phyloP scores from a whole-genome alignment of 345 rosid species.

The Eutrema japonicum region DNA sequence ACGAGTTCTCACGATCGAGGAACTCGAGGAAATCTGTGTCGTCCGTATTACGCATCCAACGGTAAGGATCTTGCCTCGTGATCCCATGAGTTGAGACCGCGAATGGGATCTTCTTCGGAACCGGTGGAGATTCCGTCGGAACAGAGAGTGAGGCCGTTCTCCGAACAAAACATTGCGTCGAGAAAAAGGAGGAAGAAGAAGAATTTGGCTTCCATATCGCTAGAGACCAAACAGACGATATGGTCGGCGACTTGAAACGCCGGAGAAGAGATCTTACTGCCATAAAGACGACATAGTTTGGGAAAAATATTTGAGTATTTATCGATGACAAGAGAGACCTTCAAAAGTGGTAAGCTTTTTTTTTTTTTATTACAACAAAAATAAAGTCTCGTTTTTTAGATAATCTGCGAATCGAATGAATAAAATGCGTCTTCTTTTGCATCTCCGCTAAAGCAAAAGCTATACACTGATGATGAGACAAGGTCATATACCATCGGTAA shows the following conservation, averaged over 20 bases:
- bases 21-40: conserved; percentile 59
- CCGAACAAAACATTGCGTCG: conserved; percentile 47
- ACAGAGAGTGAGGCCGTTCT: conserved; percentile 45
- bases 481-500: conserved; percentile 24
- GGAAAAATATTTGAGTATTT: background rate
- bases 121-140: conserved; percentile 55
- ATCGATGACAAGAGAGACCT: background rate
- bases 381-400: background rate
- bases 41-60: conserved; percentile 71
- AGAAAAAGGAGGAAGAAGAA: conserved; percentile 50
- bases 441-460: conserved; percentile 39
- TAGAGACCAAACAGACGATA: conserved; percentile 34
- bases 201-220: conserved; percentile 26
- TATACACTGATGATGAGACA: conserved; percentile 38
- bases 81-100: conserved; percentile 58
- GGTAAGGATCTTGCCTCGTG: conserved; percentile 75
- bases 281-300: conserved; percentile 1
- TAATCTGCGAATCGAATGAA: conserved; percentile 34
- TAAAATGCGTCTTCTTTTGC: conserved; percentile 32
- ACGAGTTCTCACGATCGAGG: conserved; percentile 72
- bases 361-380: background rate
- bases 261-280: conserved; percentile 46
- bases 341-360: background rate
- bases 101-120: conserved; percentile 65
- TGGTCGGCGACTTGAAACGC: conserved; percentile 38